phyloP scores from a whole-genome alignment of 176 grass and related monocot species.

The Zea luxurians region DNA sequence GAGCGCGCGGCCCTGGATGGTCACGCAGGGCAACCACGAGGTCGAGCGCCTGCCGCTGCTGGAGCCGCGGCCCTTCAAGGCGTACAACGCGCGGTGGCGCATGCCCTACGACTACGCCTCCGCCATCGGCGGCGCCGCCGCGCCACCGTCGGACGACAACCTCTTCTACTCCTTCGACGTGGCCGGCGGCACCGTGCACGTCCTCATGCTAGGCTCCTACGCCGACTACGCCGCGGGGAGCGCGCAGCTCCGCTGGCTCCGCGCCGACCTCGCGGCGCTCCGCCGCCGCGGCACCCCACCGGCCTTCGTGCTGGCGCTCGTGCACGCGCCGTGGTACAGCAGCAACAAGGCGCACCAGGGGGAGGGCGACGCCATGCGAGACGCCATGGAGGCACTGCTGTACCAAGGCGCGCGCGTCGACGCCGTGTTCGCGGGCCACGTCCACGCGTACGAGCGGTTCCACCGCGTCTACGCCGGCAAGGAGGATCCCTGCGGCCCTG shows the following conservation, averaged over 20 bases:
- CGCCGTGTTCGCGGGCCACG: conserved; percentile 67
- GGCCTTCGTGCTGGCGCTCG: conserved; percentile 32
- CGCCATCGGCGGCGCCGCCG: conserved; percentile 54
- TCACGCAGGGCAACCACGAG: conserved; percentile 85
- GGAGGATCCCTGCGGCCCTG: conserved; percentile 22
- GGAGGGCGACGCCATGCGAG: conserved; percentile 66
- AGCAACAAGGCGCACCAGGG: conserved; percentile 71
- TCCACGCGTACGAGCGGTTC: conserved; percentile 69
- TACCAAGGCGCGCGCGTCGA: conserved; percentile 63
- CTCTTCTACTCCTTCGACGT: conserved; percentile 82
- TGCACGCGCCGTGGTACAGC: conserved; percentile 90
- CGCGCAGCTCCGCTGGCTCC: too few species aligned
- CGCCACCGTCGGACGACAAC: conserved; percentile 45
- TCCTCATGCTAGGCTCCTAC: conserved; percentile 76
- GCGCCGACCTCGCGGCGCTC: too few species aligned
- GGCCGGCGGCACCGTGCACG: conserved; percentile 58
- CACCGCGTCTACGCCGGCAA: too few species aligned
- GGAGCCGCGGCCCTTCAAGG: too few species aligned
- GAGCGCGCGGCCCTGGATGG: conserved; percentile 80
- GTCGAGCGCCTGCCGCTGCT: conserved; percentile 32
- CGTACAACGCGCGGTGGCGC: conserved; percentile 65
- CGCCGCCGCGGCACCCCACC: too few species aligned
- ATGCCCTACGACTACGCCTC: conserved; percentile 89
- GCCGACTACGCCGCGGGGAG: too few species aligned
- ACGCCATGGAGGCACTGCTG: conserved; percentile 56